Percentiles rank a stretch among this genome's conserved stretches.
Conservation (phyloP, 1,284 basidiomycete species). For the Puccinia horiana region DNA sequence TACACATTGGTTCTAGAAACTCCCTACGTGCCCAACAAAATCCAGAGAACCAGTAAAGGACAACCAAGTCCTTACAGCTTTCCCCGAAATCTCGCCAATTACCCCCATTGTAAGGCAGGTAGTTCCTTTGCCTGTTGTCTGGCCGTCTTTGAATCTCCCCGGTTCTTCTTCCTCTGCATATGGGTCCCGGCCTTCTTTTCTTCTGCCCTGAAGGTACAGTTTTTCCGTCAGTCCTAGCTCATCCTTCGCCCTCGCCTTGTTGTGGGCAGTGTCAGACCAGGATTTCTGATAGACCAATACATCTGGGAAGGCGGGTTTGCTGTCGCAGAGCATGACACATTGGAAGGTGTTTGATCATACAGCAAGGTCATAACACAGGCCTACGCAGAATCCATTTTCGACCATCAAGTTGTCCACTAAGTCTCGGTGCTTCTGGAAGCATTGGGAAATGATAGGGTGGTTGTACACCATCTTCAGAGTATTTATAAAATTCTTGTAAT, state of each 20-base stretch:
- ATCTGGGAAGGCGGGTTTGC: neutral
- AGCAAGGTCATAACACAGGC: neutral
- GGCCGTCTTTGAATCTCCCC: neutral
- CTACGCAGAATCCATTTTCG: neutral
- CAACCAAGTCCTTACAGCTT: too few species aligned
- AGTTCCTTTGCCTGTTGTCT: too few species aligned
- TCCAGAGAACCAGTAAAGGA: too few species aligned
- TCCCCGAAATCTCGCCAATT: too few species aligned
- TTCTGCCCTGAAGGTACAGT: neutral
- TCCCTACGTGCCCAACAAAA: too few species aligned
- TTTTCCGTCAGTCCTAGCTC: neutral
- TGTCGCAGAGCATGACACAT: neutral
- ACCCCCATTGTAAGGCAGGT: too few species aligned
- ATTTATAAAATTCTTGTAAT: neutral
- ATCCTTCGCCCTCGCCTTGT: neutral
- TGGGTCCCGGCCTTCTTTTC: neutral
- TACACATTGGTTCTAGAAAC: too few species aligned
- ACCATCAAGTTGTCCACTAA: neutral
- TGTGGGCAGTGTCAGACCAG: neutral
- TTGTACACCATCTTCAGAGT: neutral
- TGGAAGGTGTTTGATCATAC: neutral
- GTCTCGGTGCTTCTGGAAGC: neutral
- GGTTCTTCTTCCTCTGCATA: neutral
- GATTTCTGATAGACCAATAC: neutral
- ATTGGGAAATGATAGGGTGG: neutral